A percentile compares a stretch with the other conserved stretches of the same genome.
Evolutionary conservation across 2,329 filamentous ascomycete genomes (phyloP).

Genomic region (Exophiala aquamarina): DNA sequence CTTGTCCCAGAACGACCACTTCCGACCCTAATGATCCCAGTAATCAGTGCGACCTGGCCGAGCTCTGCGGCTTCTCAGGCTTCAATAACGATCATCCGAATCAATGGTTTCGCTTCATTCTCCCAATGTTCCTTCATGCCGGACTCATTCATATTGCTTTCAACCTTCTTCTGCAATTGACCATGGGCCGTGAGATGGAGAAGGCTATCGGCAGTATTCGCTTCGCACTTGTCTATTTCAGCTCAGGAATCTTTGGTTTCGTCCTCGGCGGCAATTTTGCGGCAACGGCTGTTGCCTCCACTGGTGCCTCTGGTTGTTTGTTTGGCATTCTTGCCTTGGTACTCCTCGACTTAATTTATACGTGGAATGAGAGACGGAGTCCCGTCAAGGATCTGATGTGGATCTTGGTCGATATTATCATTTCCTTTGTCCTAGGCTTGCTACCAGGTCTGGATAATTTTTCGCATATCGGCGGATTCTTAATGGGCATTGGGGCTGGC

Average conservation of each 20-base stretch:
- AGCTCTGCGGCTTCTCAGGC: slow-evolving; percentile 81
- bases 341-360: slow-evolving; percentile 87
- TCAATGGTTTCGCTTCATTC: slow-evolving; percentile 96
- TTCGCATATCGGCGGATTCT: slow-evolving; percentile 91
- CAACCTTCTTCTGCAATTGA: slow-evolving; percentile 89
- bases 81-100: slow-evolving; percentile 75
- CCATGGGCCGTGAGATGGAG: slow-evolving; percentile 90
- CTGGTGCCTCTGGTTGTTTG: slow-evolving; percentile 83
- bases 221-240: slow-evolving; percentile 86
- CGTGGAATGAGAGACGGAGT: slow-evolving; percentile 75
- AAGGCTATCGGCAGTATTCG: slow-evolving; percentile 82
- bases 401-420: slow-evolving; percentile 78
- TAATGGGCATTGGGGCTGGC: slow-evolving; percentile 86
- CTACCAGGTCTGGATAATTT: slow-evolving; percentile 96
- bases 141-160: slow-evolving; percentile 94
- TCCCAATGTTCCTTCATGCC: slow-evolving; percentile 92
- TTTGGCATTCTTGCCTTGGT: slow-evolving; percentile 90
- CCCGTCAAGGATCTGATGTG: slow-evolving; percentile 85
- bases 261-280: slow-evolving; percentile 94
- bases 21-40: slow-evolving; percentile 48
- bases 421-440: slow-evolving; percentile 89
- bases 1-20: slow-evolving; percentile 77
- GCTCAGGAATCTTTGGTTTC: slow-evolving; percentile 91
- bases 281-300: slow-evolving; percentile 74
- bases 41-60: slow-evolving; percentile 69